Evolutionary conservation across 1,139 yeast genomes (phyloP), one percentile per base, ranked within the genome.

Genomic region (Blastobotrys illinoisensis): DNA sequence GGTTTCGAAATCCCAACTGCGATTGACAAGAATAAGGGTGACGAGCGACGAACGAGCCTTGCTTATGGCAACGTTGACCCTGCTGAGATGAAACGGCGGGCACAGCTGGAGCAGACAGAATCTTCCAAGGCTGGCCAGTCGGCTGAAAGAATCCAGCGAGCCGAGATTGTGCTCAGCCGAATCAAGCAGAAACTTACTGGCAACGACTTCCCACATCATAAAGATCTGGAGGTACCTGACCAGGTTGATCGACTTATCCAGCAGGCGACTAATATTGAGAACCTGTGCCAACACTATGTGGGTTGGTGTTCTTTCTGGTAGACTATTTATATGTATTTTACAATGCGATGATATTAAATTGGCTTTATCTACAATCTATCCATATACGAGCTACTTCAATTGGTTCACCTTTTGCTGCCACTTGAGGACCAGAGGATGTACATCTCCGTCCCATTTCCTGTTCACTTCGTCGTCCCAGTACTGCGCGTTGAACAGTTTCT

Each of bases 221-320:
- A 78, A 51, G 90, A 85, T 46, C 75, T 95, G 60, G 87, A 84
- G 63, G 91, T 91, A 46, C 86, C 95, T 1, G 83, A 86, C 1
- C 99, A 95, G 70, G 99, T 95, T 47, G 98, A 93, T 64, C 86
- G 86, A 68, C 76, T 95, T 69, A 93, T 95, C 54, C 96, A 88
- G 66, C 97, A 95, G 68, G 99, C 99, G 1, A 93, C 98, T 0
- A 87, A 96, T 55, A 96, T 93, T 32, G 99, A 95, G 68, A 93
- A 93, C 65, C 74, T 95, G 57, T 93, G 99, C 67, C 97, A 90
- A 70, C 99, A 93, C 70, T 95, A 88, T 67, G 88, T 95, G 59
- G 99, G 99, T 18, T 95, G 99, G 99, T 93, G 99, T 73, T 88
- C 98, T 0, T 93, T 91, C 81, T 93, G 99, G 98, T 91, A 64